Percentiles rank a stretch among this genome's conserved stretches.
Conservation (phyloP, 2,329 filamentous ascomycete genomes). For the Leptosphaerulina australis region DNA sequence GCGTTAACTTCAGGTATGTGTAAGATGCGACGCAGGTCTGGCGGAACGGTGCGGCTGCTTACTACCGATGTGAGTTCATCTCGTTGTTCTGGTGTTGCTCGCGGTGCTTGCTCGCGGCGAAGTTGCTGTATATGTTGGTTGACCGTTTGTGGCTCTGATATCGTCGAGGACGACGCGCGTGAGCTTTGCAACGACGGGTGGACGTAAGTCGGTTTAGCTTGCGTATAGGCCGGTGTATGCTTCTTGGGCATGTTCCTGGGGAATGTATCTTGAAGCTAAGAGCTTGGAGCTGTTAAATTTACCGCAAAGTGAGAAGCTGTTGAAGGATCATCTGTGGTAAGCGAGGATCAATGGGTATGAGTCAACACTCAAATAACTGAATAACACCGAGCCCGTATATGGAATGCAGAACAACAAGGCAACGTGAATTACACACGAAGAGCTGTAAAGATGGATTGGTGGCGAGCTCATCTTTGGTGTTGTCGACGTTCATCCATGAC, state of each 20-base stretch:
- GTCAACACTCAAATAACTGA: constrained; percentile 2
- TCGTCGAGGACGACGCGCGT: constrained; percentile 28
- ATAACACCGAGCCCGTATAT: not conserved
- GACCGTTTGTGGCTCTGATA: constrained; percentile 47
- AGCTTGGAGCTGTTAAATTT: too few relatives aligned
- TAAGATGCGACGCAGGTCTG: constrained; percentile 52
- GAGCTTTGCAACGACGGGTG: constrained; percentile 46
- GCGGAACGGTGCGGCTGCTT: constrained; percentile 53
- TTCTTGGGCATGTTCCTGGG: constrained; percentile 62
- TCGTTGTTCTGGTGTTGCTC: constrained; percentile 50
- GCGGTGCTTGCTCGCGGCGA: constrained; percentile 51
- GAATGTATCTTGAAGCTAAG: too few relatives aligned
- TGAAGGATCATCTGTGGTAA: constrained; percentile 2
- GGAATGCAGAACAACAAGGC: not conserved
- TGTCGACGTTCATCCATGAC: constrained; percentile 16
- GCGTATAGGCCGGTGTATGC: constrained; percentile 50
- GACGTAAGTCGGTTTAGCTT: constrained; percentile 50
- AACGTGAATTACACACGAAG: not conserved
- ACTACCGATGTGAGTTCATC: constrained; percentile 52
- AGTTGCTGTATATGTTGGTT: constrained; percentile 57
- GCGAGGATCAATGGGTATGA: constrained; percentile 9
- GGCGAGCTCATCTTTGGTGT: constrained; percentile 4
- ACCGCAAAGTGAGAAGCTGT: not conserved
- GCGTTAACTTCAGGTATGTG: constrained; percentile 54
- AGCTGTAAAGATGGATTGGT: constrained; percentile 1